These are phyloP conservation scores for Monilinia fructigena DNA, from an alignment of 2,329 filamentous ascomycete genomes.

Conservation along the genomic window DNA sequence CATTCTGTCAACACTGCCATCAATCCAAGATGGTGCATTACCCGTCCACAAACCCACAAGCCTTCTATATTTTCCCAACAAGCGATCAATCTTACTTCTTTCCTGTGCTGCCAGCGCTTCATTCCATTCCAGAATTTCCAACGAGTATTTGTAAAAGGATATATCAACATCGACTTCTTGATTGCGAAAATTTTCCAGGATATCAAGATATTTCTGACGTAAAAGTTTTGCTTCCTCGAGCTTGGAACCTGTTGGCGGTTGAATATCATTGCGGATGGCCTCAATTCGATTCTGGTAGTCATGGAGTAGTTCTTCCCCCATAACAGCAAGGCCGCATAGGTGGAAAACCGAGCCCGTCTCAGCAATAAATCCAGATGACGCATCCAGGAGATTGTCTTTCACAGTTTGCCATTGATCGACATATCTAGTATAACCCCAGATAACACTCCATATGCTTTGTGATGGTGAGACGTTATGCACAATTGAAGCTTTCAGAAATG, in stretches of 20 bases:
- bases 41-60: slow-evolving; percentile 16
- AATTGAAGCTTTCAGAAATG: slow-evolving; percentile 26
- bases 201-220: slow-evolving; percentile 26
- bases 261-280: not conserved
- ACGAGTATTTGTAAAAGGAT: slow-evolving; percentile 29
- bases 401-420: slow-evolving; percentile 28
- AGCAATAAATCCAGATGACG: slow-evolving; percentile 21
- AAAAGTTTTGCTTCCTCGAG: slow-evolving; percentile 9
- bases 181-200: slow-evolving; percentile 29
- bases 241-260: not conserved
- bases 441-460: slow-evolving; percentile 15
- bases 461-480: slow-evolving; percentile 12
- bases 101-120: slow-evolving; percentile 19
- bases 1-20: slow-evolving; percentile 10
- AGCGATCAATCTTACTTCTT: slow-evolving; percentile 3
- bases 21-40: slow-evolving; percentile 9
- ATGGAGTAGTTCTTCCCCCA: slow-evolving; percentile 29
- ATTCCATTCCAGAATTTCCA: slow-evolving; percentile 28
- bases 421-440: slow-evolving; percentile 21
- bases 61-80: slow-evolving; percentile 19
- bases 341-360: slow-evolving; percentile 28
- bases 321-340: slow-evolving; percentile 27
- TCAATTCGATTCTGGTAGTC: slow-evolving; percentile 21
- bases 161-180: slow-evolving; percentile 24
- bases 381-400: slow-evolving; percentile 24